These are phyloP conservation scores for Termitomyces sp. DNA, from an alignment of 768 basidiomycete species.

Conservation along the genomic window DNA sequence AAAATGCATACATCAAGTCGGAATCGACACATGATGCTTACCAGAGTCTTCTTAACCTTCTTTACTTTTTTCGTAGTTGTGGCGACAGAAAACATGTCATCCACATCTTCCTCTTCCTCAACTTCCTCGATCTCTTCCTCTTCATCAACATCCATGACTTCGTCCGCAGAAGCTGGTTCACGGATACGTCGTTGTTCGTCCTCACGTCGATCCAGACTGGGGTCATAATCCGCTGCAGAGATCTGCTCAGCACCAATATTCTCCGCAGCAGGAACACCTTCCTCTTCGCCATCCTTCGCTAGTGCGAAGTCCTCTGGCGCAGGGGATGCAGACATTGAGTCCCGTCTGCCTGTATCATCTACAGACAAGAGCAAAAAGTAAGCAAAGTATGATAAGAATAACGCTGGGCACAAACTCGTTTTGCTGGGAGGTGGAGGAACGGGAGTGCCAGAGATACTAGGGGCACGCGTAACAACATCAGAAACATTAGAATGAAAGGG, in stretches of 20 bases:
- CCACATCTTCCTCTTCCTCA: constrained; percentile 81
- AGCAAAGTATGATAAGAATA: constrained; percentile 2
- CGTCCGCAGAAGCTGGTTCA: constrained; percentile 29
- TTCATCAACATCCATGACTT: constrained; percentile 34
- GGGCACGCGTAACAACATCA: constrained; percentile 56
- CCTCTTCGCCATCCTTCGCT: constrained; percentile 57
- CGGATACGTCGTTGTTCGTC: constrained; percentile 71
- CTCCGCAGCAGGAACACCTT: constrained; percentile 38
- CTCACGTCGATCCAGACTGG: constrained; percentile 69
- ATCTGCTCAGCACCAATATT: constrained; percentile 60
- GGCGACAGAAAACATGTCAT: constrained; percentile 91
- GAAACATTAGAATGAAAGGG: constrained; percentile 50
- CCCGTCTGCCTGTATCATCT: constrained; percentile 34
- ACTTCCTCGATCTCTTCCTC: constrained; percentile 52
- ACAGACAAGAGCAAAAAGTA: background rate
- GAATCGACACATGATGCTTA: constrained; percentile 24
- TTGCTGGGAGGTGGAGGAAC: constrained; percentile 11
- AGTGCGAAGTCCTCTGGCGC: constrained; percentile 58
- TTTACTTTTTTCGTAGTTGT: constrained; percentile 43
- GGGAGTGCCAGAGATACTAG: constrained; percentile 36
- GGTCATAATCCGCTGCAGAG: constrained; percentile 90
- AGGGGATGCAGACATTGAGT: constrained; percentile 55
- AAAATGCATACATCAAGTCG: background rate
- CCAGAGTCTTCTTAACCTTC: constrained; percentile 52
- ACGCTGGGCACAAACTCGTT: constrained; percentile 10